Base-by-base conservation (phyloP, 176 grass and related monocot species). In the Calamus simplicifolius region DNA sequence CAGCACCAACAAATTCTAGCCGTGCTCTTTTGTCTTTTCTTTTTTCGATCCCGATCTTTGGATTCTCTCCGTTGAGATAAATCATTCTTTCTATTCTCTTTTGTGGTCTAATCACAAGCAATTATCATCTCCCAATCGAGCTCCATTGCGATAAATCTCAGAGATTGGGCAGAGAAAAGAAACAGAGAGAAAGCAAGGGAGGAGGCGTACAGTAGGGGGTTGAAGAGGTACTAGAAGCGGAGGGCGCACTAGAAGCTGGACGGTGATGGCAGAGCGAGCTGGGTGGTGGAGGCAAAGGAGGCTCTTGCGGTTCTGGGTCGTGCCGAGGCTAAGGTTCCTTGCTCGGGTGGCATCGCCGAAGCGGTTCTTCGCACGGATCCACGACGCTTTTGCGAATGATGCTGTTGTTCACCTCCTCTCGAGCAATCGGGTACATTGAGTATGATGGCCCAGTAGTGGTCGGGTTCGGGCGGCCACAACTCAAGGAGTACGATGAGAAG, bases 361-460 rank as follows among this genome's bases (percentile, higher is more conserved):
- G 67, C 60, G 58, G 72, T 73, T 57, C 64, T 77, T 85, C 17
- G 69, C 80, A 0, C 65, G 73, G 59, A 50, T 69, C 12, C 78
- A 72, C n/a, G 73, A 80, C 84, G 57, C 82, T 76, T 84, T 82
- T 87, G 25, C 58, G 69, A 53, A 81, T 88, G 64, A 95, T 70
- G 67, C 85, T 85, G 58, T 19, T 52, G 26, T 65, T 71, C 50
- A 73, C 67, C 16, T 66, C 69, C 70, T 77, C 75, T 19, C 35
- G 57, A 35, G 19, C 66, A 5, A 4, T 14, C 58, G 50, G 56
- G 13, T 62, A n/a, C 50, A 27, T 10, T 58, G 58, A 18, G 13
- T 59, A 50, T 49, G 69, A 58, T 18, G 58, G 50, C 1, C 27
- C 43, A 5, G 16, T 8, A 0, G 27, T 18, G 12, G n/a, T 18